Evolutionary conservation across 257 asterid species (phyloP), one percentile per base, ranked within the genome.

Genomic region (Scutellaria baicalensis): DNA sequence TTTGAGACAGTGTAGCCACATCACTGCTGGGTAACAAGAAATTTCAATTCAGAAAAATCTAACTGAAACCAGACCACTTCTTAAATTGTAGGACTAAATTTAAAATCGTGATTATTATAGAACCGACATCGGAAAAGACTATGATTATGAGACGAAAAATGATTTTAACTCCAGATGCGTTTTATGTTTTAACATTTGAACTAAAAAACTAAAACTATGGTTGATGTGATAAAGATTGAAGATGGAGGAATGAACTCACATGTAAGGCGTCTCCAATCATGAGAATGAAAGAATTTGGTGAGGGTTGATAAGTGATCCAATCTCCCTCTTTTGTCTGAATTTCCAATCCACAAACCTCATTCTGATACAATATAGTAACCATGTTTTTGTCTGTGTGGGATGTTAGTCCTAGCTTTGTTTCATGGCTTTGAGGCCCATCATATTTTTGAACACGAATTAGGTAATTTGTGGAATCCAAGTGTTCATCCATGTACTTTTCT

Each of bases 351-450:
- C 11, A 58, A 0, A 83, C 79, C 20, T 87, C 78, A 61, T 76
- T 75, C 27, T 74, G 77, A 40, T 51, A 65, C 12, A 84, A 33
- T 55, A 87, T 83, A 39, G 91, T 79, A 5, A 83, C 67, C 1
- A 76, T 39, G 57, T 85, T 85, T 66, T 66, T 83, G 59, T 85
- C 89, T 0, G 84, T 87, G 70, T 85, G 91, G n/a, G 85, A 20
- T 17, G 75, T 23, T 18, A 87, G 36, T 38, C 89, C 91, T 8
- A 72, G 20, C 68, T 83, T 51, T 2, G 74, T 45, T n/a, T 82
- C 82, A 0, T 7, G 50, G 49, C 65, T 72, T 66, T 71, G 66
- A 0, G 92, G 89, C 17, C 43, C 82, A 9, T 82, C 86, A 7
- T 88, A 85, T 63, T 85, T 85, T 74, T 83, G 79, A 31, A 88